Percentiles rank a stretch among this genome's conserved stretches.
These are phyloP conservation scores for Teratosphaeria zuluensis DNA, from an alignment of 2,329 filamentous ascomycete species.

Conservation along the genomic window DNA sequence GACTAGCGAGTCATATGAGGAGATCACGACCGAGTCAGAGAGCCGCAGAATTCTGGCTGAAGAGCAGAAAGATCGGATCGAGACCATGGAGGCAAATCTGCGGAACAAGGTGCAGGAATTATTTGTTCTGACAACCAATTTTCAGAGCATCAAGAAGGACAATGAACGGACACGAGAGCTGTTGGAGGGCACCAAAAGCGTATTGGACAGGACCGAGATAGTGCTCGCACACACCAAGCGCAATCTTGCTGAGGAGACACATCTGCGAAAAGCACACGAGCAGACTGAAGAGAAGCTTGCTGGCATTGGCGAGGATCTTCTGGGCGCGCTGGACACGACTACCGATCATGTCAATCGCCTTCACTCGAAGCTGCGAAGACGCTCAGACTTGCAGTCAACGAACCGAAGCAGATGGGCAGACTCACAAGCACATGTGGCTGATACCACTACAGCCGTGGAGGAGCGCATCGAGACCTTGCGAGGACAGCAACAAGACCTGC, in stretches of 20 bases:
- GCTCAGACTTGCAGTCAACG: constrained; percentile 68
- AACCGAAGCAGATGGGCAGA: constrained; percentile 73
- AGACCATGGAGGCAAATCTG: constrained; percentile 81
- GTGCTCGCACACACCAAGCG: constrained; percentile 69
- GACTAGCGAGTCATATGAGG: constrained; percentile 78
- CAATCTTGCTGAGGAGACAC: constrained; percentile 67
- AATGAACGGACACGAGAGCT: constrained; percentile 64
- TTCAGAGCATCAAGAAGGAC: constrained; percentile 81
- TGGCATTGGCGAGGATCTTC: constrained; percentile 62
- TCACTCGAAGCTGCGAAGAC: constrained; percentile 76
- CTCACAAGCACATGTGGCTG: constrained; percentile 64
- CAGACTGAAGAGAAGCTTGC: constrained; percentile 71
- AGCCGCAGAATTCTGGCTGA: constrained; percentile 83
- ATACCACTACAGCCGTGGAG: constrained; percentile 70
- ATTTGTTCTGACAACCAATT: constrained; percentile 73
- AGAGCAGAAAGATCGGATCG: constrained; percentile 84
- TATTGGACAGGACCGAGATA: constrained; percentile 80
- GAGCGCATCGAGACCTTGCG: constrained; percentile 63
- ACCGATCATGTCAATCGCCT: constrained; percentile 72
- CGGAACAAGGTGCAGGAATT: constrained; percentile 91
- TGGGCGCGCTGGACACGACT: constrained; percentile 67
- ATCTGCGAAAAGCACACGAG: constrained; percentile 73
- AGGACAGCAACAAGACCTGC: constrained; percentile 59
- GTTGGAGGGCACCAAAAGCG: constrained; percentile 68
- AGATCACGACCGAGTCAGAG: constrained; percentile 85